Conservation (phyloP, 768 basidiomycete genomes). For the Amanita fuliginea region DNA sequence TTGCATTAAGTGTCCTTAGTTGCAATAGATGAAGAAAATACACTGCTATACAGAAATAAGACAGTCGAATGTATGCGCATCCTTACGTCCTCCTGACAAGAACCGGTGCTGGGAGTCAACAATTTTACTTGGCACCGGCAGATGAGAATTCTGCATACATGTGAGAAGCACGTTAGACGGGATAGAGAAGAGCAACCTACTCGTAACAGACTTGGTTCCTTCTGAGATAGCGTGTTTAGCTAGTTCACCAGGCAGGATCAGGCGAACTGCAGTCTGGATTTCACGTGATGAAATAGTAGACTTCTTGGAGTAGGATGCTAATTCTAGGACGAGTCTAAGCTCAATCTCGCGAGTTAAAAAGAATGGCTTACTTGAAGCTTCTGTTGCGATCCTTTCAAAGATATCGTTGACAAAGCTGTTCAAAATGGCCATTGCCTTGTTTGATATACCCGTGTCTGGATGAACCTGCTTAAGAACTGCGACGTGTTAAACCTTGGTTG, state of each 20-base stretch:
- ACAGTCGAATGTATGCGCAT: neutral
- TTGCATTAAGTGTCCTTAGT: slow-evolving; percentile 2
- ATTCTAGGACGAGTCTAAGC: slow-evolving; percentile 39
- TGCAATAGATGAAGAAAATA: slow-evolving; percentile 8
- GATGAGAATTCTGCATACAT: slow-evolving; percentile 48
- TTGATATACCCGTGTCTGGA: slow-evolving; percentile 98
- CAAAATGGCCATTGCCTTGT: slow-evolving; percentile 96
- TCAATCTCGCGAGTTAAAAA: neutral
- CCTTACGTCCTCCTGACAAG: slow-evolving; percentile 2
- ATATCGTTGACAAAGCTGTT: slow-evolving; percentile 97
- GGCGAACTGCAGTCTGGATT: slow-evolving; percentile 93
- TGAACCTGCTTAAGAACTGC: slow-evolving; percentile 94
- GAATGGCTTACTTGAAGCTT: slow-evolving; percentile 66
- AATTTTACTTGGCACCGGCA: slow-evolving; percentile 50
- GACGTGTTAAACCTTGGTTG: neutral
- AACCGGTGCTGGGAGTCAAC: slow-evolving; percentile 10
- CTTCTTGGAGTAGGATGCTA: slow-evolving; percentile 96
- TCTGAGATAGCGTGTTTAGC: slow-evolving; percentile 93
- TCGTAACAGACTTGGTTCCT: slow-evolving; percentile 90
- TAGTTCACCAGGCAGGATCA: slow-evolving; percentile 93
- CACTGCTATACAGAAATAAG: slow-evolving; percentile 7
- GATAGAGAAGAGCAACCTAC: slow-evolving; percentile 22
- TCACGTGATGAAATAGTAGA: slow-evolving; percentile 98
- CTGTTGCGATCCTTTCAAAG: slow-evolving; percentile 86
- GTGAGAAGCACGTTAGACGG: neutral